Evolutionary conservation across 352 stramenopile species (phyloP).

Genomic region (Aphanomyces euteiches): DNA sequence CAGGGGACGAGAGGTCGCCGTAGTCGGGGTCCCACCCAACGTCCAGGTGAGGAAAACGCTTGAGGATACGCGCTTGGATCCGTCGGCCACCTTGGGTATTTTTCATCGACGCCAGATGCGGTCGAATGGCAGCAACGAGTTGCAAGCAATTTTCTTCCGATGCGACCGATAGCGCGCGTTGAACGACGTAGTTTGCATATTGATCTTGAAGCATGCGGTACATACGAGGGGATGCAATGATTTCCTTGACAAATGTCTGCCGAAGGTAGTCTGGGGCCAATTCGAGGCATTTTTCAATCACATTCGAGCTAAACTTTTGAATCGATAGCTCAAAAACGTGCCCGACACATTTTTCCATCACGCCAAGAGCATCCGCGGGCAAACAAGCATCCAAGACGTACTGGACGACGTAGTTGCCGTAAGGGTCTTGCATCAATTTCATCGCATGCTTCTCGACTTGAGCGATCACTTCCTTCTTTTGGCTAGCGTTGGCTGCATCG

Average conservation of each 20-base stretch:
- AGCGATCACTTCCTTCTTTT: conserved; percentile 86
- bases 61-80: conserved; percentile 95
- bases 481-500: conserved; percentile 85
- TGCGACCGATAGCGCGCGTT: conserved; percentile 93
- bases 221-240: conserved; percentile 78
- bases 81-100: conserved; percentile 92
- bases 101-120: conserved; percentile 91
- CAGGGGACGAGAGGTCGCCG: neutral
- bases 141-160: conserved; percentile 91
- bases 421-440: conserved; percentile 93
- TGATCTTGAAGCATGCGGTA: conserved; percentile 95
- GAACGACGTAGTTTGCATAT: conserved; percentile 99
- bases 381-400: conserved; percentile 88
- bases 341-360: conserved; percentile 83
- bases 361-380: conserved; percentile 66
- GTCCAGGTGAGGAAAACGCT: conserved; percentile 95
- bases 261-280: conserved; percentile 80
- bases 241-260: conserved; percentile 71
- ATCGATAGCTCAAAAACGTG: conserved; percentile 94
- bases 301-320: conserved; percentile 99
- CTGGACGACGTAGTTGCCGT: conserved; percentile 91
- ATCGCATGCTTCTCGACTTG: conserved; percentile 95
- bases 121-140: conserved; percentile 95
- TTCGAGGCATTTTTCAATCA: conserved; percentile 98
- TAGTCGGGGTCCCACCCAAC: conserved; percentile 54